Conservation (phyloP, 164 flowering plant species). For the Stephania japonica region DNA sequence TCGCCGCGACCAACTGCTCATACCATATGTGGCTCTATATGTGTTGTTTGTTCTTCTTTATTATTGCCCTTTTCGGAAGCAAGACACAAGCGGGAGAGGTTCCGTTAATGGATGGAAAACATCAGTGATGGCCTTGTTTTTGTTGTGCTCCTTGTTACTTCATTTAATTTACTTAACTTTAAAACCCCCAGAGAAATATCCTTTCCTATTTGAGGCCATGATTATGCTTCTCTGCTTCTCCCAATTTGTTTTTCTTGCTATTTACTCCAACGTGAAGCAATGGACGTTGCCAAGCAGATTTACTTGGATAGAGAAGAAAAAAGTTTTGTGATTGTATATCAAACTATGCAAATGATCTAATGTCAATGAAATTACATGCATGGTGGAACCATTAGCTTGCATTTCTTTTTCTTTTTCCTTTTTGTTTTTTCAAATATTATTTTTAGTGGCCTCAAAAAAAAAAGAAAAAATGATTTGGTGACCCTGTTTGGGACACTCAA, state of each 20-base stretch:
- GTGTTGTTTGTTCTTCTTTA: constrained; percentile 49
- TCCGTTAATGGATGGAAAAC: constrained; percentile 13
- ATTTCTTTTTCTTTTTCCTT: no score
- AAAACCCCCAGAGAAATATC: constrained; percentile 65
- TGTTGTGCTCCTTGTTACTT: constrained; percentile 44
- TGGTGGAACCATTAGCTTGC: background rate
- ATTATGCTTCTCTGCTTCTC: constrained; percentile 78
- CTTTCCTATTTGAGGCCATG: constrained; percentile 80
- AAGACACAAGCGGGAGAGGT: constrained; percentile 5
- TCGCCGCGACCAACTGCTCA: constrained; percentile 62
- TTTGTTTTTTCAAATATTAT: no score
- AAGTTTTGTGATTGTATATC: constrained; percentile 15
- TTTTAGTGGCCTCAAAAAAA: no score
- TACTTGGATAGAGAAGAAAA: constrained; percentile 14
- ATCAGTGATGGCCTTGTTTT: constrained; percentile 17
- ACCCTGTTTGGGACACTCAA: no score
- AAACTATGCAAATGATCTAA: background rate
- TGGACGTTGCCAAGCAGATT: constrained; percentile 31
- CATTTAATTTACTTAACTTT: constrained; percentile 54
- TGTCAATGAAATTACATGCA: background rate
- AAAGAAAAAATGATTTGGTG: no score
- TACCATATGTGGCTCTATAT: constrained; percentile 52
- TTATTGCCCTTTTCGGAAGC: constrained; percentile 35
- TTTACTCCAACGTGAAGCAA: constrained; percentile 57
- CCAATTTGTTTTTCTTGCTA: constrained; percentile 43